These are phyloP conservation scores for Metschnikowia sp. DNA, from an alignment of 805 yeast species.

Conservation along the genomic window DNA sequence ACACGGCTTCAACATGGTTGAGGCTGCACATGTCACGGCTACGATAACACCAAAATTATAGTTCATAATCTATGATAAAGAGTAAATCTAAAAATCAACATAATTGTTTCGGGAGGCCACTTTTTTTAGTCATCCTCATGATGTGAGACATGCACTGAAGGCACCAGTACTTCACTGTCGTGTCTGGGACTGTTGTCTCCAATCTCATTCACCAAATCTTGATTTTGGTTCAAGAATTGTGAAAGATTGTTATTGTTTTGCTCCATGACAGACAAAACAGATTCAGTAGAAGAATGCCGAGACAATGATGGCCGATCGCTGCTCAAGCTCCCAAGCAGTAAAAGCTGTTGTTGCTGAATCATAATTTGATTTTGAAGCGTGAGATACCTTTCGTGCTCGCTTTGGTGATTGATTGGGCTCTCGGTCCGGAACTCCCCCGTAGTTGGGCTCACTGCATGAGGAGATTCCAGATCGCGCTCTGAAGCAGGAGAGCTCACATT, in stretches of 20 bases:
- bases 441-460: slow-evolving; percentile 6
- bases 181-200: slow-evolving; percentile 8
- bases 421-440: neutral
- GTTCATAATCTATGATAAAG: neutral
- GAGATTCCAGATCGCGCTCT: slow-evolving; percentile 5
- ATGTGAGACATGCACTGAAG: slow-evolving; percentile 15
- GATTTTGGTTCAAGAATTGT: slow-evolving; percentile 15
- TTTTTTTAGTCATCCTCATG: slow-evolving; percentile 7
- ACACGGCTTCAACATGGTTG: too few relatives aligned
- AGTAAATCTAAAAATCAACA: neutral
- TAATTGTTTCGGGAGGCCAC: too few relatives aligned
- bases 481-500: slow-evolving; percentile 6
- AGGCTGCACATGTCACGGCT: too few relatives aligned
- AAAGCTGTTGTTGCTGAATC: slow-evolving; percentile 34
- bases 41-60: too few relatives aligned
- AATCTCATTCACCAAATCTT: slow-evolving; percentile 11
- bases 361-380: slow-evolving; percentile 36
- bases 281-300: slow-evolving; percentile 15
- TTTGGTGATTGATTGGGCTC: slow-evolving; percentile 16
- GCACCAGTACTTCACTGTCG: slow-evolving; percentile 12
- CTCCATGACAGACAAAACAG: slow-evolving; percentile 15
- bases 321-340: slow-evolving; percentile 16
- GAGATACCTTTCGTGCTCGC: slow-evolving; percentile 35
- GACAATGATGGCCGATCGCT: slow-evolving; percentile 12
- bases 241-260: slow-evolving; percentile 11